These are phyloP conservation scores for Aristolochia contorta DNA, from an alignment of 164 flowering plant species.

Conservation along the genomic window DNA sequence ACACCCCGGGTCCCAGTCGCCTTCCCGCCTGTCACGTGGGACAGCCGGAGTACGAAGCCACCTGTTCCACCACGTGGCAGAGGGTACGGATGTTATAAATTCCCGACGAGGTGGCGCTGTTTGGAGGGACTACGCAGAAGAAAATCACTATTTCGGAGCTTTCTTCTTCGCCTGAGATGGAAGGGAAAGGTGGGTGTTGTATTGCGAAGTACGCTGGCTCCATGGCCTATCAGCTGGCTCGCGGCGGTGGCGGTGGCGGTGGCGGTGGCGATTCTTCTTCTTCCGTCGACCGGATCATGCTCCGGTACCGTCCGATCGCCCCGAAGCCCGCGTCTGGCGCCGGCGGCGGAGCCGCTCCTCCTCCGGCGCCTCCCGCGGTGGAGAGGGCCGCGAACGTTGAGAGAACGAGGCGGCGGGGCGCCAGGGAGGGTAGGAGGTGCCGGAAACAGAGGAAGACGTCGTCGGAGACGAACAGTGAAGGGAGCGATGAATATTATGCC, in stretches of 20 bases:
- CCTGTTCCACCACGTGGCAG: slow-evolving; percentile 23
- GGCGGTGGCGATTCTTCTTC: slow-evolving; percentile 25
- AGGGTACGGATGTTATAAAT: slow-evolving; percentile 9
- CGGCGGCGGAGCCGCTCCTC: slow-evolving; percentile 12
- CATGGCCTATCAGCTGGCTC: too few relatives aligned
- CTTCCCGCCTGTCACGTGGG: slow-evolving; percentile 15
- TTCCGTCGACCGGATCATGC: slow-evolving; percentile 57
- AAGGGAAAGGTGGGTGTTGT: slow-evolving; percentile 58
- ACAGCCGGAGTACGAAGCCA: slow-evolving; percentile 19
- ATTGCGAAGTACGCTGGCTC: slow-evolving; percentile 45
- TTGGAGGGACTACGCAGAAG: too few relatives aligned
- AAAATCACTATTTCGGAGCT: too few relatives aligned
- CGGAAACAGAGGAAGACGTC: slow-evolving; percentile 13
- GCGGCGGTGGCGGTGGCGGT: slow-evolving; percentile 10
- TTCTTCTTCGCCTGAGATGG: slow-evolving; percentile 22
- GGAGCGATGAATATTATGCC: too few relatives aligned
- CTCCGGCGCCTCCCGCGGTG: slow-evolving; percentile 11
- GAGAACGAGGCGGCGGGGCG: slow-evolving; percentile 34
- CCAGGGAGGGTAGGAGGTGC: slow-evolving; percentile 5
- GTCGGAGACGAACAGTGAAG: background rate
- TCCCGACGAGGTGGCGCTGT: slow-evolving; percentile 1
- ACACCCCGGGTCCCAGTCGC: slow-evolving; percentile 16
- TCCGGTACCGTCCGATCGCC: slow-evolving; percentile 73
- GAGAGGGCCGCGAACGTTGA: slow-evolving; percentile 4
- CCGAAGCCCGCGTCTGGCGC: slow-evolving; percentile 54